A percentile compares a stretch with the other conserved stretches of the same genome.
Evolutionary conservation across 192 early-diverging fungal genomes (phyloP).

Genomic region (Cetraspora pellucida): DNA sequence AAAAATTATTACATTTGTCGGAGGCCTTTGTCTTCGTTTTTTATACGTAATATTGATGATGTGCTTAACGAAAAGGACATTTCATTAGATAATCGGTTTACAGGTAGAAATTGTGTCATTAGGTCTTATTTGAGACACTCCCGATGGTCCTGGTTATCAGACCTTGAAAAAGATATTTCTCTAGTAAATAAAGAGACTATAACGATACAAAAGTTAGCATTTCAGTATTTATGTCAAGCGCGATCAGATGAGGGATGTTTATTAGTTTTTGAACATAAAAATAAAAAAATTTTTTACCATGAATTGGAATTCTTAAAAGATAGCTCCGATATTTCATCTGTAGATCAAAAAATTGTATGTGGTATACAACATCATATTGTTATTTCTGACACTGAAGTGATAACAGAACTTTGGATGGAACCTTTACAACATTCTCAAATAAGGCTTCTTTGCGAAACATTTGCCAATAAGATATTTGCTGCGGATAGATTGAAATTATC

Average conservation of each 20-base stretch:
- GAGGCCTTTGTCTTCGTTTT: conserved; percentile 25
- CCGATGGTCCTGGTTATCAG: conserved; percentile 54
- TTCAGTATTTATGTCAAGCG: conserved; percentile 52
- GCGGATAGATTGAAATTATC: conserved; percentile 49
- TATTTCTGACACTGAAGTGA: conserved; percentile 42
- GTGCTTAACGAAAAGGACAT: conserved; percentile 18
- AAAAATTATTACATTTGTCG: conserved; percentile 16
- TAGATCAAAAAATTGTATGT: conserved; percentile 13
- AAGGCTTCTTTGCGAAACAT: conserved; percentile 35
- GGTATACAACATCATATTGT: conserved; percentile 55
- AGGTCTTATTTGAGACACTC: conserved; percentile 54
- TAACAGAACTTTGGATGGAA: conserved; percentile 64
- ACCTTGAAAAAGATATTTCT: conserved; percentile 41
- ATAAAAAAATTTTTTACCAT: conserved; percentile 50
- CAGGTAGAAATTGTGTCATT: conserved; percentile 48
- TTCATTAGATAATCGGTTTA: conserved; percentile 28
- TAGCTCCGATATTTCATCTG: conserved; percentile 10
- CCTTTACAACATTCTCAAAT: conserved; percentile 42
- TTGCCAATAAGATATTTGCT: conserved; percentile 36
- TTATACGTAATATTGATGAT: conserved; percentile 1
- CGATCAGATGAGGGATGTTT: conserved; percentile 50
- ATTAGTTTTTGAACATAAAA: conserved; percentile 42
- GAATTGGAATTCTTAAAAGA: conserved; percentile 42
- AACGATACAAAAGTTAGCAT: conserved; percentile 51
- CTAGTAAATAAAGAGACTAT: conserved; percentile 39